These are phyloP conservation scores for Orobanche coerulescens DNA, from an alignment of 257 asterid species.

Conservation along the genomic window DNA sequence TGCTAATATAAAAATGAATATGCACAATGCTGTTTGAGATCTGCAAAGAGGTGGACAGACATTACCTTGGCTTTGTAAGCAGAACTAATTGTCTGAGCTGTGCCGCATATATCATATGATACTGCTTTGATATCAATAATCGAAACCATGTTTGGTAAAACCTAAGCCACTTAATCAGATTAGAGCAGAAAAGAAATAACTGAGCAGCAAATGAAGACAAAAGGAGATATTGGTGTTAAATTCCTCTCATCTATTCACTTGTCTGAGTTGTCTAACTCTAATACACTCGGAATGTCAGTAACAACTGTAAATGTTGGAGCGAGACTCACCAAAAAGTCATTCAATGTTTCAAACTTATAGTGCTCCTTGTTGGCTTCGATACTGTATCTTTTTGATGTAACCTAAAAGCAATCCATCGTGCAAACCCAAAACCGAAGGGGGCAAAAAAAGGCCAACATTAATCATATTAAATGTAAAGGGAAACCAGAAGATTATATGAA, in stretches of 20 bases:
- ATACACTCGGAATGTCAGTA: conserved; percentile 10
- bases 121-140: conserved; percentile 75
- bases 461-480: conserved; percentile 7
- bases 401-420: conserved; percentile 40
- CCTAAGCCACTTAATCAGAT: conserved; percentile 38
- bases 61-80: conserved; percentile 78
- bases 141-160: conserved; percentile 90
- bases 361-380: conserved; percentile 82
- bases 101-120: conserved; percentile 79
- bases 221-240: conserved; percentile 12
- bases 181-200: conserved; percentile 21
- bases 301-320: conserved; percentile 8
- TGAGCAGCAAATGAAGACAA: conserved; percentile 15
- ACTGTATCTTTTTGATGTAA: conserved; percentile 76
- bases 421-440: not conserved
- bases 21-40: conserved; percentile 14
- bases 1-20: conserved; percentile 7
- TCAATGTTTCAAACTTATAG: conserved; percentile 64
- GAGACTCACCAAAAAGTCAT: conserved; percentile 72
- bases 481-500: conserved; percentile 12
- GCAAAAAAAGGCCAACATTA: not conserved
- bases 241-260: conserved; percentile 4
- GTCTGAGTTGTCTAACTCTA: too few species aligned
- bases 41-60: conserved; percentile 9
- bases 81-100: conserved; percentile 58